These are phyloP conservation scores for Drechslerella coelobrocha DNA, from an alignment of 2,329 filamentous ascomycete species.

Conservation along the genomic window DNA sequence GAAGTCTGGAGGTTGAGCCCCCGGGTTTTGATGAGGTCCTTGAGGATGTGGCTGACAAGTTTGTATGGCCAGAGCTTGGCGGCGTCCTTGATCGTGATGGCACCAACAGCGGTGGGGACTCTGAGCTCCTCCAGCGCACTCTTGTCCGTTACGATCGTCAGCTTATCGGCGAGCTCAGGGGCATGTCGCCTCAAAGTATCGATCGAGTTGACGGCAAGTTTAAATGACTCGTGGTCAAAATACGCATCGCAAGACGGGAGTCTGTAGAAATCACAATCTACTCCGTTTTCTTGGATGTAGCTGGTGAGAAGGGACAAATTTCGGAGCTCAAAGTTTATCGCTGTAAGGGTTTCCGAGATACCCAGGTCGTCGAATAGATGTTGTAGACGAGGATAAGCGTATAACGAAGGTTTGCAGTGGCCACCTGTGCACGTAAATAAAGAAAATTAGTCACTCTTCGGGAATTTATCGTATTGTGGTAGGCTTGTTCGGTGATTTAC, in stretches of 20 bases:
- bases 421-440: constrained; percentile 64
- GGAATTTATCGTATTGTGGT: background rate
- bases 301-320: constrained; percentile 69
- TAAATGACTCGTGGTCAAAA: constrained; percentile 66
- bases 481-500: constrained; percentile 8
- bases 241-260: constrained; percentile 71
- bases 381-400: constrained; percentile 68
- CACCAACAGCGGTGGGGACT: constrained; percentile 67
- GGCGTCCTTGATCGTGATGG: constrained; percentile 69
- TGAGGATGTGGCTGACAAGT: constrained; percentile 74
- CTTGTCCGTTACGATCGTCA: constrained; percentile 56
- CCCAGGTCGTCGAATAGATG: constrained; percentile 55
- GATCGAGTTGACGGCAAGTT: constrained; percentile 64
- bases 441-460: constrained; percentile 54
- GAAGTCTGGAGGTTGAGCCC: constrained; percentile 76
- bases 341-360: constrained; percentile 50
- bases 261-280: constrained; percentile 74
- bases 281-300: constrained; percentile 65
- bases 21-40: constrained; percentile 63
- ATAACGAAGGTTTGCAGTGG: constrained; percentile 77
- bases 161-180: constrained; percentile 66
- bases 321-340: constrained; percentile 70
- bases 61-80: constrained; percentile 84
- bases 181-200: constrained; percentile 62
- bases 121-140: constrained; percentile 61